These are phyloP conservation scores for Diaporthe aspalathi DNA, from an alignment of 2,329 filamentous ascomycete genomes.

Conservation along the genomic window DNA sequence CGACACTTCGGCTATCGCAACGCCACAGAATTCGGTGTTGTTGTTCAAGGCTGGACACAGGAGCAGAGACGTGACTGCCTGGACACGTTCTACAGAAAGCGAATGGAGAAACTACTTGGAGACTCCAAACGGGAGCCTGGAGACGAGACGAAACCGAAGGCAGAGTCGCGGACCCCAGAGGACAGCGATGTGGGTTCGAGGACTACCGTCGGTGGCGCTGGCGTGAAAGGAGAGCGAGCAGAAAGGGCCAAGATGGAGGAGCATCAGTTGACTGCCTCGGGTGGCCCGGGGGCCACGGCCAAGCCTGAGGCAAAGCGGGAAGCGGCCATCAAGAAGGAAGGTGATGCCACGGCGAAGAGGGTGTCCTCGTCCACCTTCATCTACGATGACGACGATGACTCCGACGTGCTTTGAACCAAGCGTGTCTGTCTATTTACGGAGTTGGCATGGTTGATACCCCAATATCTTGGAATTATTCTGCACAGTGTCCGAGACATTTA, in stretches of 20 bases:
- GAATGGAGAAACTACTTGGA: slow-evolving; percentile 64
- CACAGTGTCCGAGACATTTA: neutral
- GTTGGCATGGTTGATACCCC: slow-evolving; percentile 36
- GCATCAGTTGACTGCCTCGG: neutral
- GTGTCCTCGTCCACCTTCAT: slow-evolving; percentile 37
- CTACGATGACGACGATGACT: slow-evolving; percentile 33
- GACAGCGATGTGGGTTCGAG: slow-evolving; percentile 23
- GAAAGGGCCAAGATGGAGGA: slow-evolving; percentile 43
- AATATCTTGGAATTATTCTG: neutral
- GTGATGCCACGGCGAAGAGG: neutral
- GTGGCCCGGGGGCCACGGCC: neutral
- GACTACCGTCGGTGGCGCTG: slow-evolving; percentile 3
- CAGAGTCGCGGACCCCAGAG: slow-evolving; percentile 22
- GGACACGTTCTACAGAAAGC: slow-evolving; percentile 80
- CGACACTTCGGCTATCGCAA: slow-evolving; percentile 79
- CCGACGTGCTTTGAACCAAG: slow-evolving; percentile 36
- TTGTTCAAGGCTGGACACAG: slow-evolving; percentile 91
- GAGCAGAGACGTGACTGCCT: slow-evolving; percentile 82
- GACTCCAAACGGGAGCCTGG: slow-evolving; percentile 42
- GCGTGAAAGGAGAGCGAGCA: neutral
- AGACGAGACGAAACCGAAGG: slow-evolving; percentile 36
- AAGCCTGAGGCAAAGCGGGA: slow-evolving; percentile 17
- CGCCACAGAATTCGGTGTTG: slow-evolving; percentile 86
- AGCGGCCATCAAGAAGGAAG: slow-evolving; percentile 4
- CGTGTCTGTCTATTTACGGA: neutral